Evolutionary conservation across 495 filamentous ascomycete species (phyloP), one percentile per base, ranked within the genome.

Genomic region (Achaetomiella virescens): DNA sequence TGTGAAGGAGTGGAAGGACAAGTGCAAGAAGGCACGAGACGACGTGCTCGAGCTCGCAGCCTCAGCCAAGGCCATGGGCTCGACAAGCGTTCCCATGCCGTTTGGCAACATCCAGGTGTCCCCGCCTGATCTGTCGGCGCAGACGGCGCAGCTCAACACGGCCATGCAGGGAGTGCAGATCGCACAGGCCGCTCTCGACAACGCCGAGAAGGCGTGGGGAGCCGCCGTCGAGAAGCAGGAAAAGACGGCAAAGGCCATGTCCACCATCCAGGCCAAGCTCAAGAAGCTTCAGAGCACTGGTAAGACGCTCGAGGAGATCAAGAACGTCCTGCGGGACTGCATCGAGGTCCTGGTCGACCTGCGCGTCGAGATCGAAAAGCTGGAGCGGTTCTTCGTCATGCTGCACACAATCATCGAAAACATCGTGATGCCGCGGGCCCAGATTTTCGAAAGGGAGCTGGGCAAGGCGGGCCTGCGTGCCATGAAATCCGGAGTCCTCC

Each of bases 271-370:
- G 48, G 29, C 29, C 20, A 50, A 50, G 6, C 33, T 50, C 7
- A 22, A 20, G 29, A 31, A 18, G 35, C 33, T 50, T 17, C 31
- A 37, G 15, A 11, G 8, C n/a, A 31, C 29, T 29, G 29, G 48
- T 33, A 33, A 37, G 29, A 50, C 48, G 9, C 48, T 50, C 17
- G 48, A 50, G 2, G 48, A 50, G 27, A 50, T 50, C 48, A 50
- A 50, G 29, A 5, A n/a, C 2, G 48, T 50, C 20, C 48, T 50
- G 5, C 48, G 11, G 27, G 35, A 35, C 48, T 50, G 48, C 33
- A 50, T 38, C n/a, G 2, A 31, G 20, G 29, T 50, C 31, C 48
- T 50, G 15, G 33, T 17, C 2, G 48, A 50, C 27, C 48, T 50
- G n/a, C 18, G 20, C 12, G 48, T 36, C n/a, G 29, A 50, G 33